phyloP scores from a whole-genome alignment of 2,329 filamentous ascomycete genomes.

The Xylariales sp. region DNA sequence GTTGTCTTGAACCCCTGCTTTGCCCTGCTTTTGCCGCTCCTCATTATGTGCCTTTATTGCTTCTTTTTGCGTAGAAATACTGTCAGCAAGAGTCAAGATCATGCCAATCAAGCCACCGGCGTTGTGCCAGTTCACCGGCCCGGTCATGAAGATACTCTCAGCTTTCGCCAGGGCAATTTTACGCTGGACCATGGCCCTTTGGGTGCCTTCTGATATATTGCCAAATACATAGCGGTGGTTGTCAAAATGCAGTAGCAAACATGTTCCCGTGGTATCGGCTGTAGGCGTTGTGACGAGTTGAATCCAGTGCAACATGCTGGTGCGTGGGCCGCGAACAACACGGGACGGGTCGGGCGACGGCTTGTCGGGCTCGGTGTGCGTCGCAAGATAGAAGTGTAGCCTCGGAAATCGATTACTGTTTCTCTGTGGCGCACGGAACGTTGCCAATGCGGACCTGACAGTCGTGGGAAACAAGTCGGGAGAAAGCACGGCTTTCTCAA shows the following conservation, averaged over 20 bases:
- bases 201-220: slow-evolving; percentile 76
- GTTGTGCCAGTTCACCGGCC: slow-evolving; percentile 69
- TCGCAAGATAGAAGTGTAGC: not conserved
- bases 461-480: not conserved
- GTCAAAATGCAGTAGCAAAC: slow-evolving; percentile 74
- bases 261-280: slow-evolving; percentile 79
- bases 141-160: slow-evolving; percentile 78
- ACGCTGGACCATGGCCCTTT: slow-evolving; percentile 69
- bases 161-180: slow-evolving; percentile 61
- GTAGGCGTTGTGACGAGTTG: slow-evolving; percentile 80
- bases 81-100: slow-evolving; percentile 78
- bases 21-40: slow-evolving; percentile 32
- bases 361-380: not conserved
- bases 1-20: slow-evolving; percentile 13
- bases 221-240: slow-evolving; percentile 83
- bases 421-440: not conserved
- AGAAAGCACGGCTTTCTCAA: not conserved
- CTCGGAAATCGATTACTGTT: not conserved
- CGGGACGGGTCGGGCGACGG: not conserved
- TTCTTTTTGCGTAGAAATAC: slow-evolving; percentile 43
- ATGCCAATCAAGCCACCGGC: slow-evolving; percentile 81
- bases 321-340: slow-evolving; percentile 1
- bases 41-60: slow-evolving; percentile 33
- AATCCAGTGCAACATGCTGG: slow-evolving; percentile 66
- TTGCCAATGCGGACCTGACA: not conserved